Conservation (phyloP, 2,329 filamentous ascomycete genomes). For the Zarea fungicola region DNA sequence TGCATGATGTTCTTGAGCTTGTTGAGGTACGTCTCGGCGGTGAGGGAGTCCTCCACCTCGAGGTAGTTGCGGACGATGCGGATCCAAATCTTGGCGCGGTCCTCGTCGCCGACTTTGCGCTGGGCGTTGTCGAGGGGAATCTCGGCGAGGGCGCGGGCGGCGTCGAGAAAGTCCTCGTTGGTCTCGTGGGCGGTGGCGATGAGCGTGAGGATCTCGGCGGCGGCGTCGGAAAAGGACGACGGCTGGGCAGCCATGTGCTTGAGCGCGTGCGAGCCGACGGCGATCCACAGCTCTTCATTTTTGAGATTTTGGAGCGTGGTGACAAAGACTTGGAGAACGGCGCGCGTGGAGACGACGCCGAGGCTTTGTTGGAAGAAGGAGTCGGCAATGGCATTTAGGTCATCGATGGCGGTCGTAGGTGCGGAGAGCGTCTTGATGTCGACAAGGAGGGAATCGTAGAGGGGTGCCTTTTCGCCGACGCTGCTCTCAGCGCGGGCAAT, state of each 20-base stretch:
- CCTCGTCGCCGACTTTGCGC: slow-evolving; percentile 73
- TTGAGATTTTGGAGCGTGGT: slow-evolving; percentile 55
- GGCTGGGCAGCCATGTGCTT: slow-evolving; percentile 56
- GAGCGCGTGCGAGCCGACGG: slow-evolving; percentile 70
- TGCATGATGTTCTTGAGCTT: slow-evolving; percentile 91
- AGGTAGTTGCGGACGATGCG: slow-evolving; percentile 92
- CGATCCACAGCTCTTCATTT: slow-evolving; percentile 63
- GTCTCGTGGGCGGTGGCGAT: slow-evolving; percentile 78
- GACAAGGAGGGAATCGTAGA: slow-evolving; percentile 42
- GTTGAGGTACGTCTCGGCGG: slow-evolving; percentile 83
- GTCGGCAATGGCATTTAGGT: slow-evolving; percentile 64
- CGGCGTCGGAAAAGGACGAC: slow-evolving; percentile 76
- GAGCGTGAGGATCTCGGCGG: slow-evolving; percentile 70
- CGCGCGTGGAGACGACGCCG: slow-evolving; percentile 70
- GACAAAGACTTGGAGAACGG: slow-evolving; percentile 64
- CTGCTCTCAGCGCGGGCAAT: slow-evolving; percentile 35
- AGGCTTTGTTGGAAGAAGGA: slow-evolving; percentile 63
- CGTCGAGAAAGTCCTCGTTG: slow-evolving; percentile 73
- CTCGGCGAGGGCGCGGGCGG: slow-evolving; percentile 71
- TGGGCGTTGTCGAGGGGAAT: slow-evolving; percentile 89
- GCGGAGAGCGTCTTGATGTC: slow-evolving; percentile 38
- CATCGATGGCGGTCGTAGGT: slow-evolving; percentile 36
- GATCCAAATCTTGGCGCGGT: slow-evolving; percentile 83
- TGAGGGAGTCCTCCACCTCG: slow-evolving; percentile 85
- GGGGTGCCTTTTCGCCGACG: slow-evolving; percentile 36